Conservation (phyloP, 768 basidiomycete genomes). For the Termitomyces sp. region DNA sequence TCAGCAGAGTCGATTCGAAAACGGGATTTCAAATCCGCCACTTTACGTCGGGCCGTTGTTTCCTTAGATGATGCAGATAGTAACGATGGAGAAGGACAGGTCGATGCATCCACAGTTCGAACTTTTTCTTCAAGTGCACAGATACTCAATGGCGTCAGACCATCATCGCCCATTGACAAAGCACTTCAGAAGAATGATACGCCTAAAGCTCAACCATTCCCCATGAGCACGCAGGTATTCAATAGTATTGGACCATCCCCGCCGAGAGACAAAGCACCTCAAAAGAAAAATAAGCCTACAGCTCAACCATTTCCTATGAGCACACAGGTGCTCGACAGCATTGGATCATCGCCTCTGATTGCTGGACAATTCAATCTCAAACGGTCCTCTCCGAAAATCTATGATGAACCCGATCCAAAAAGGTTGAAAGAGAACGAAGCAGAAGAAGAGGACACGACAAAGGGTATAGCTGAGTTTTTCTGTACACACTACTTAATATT, state of each 20-base stretch:
- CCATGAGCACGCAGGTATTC: constrained; percentile 43
- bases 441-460: constrained; percentile 16
- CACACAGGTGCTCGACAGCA: constrained; percentile 34
- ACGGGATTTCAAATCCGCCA: background rate
- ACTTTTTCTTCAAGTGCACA: constrained; percentile 49
- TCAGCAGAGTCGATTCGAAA: background rate
- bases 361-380: constrained; percentile 14
- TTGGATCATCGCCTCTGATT: constrained; percentile 15
- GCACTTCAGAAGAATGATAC: background rate
- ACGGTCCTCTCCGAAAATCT: constrained; percentile 25
- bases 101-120: constrained; percentile 7
- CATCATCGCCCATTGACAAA: background rate
- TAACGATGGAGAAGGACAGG: background rate
- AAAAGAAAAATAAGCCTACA: background rate
- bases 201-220: constrained; percentile 31
- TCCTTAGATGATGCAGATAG: constrained; percentile 2
- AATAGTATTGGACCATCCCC: constrained; percentile 23
- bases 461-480: constrained; percentile 32
- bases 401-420: constrained; percentile 22
- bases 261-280: background rate
- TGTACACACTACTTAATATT: background rate
- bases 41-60: background rate
- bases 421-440: constrained; percentile 22
- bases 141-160: constrained; percentile 30
- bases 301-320: constrained; percentile 45